Percentiles rank a stretch among this genome's conserved stretches.
These are phyloP conservation scores for Ceratocystis harringtonii DNA, from an alignment of 2,329 filamentous ascomycete species.

Conservation along the genomic window DNA sequence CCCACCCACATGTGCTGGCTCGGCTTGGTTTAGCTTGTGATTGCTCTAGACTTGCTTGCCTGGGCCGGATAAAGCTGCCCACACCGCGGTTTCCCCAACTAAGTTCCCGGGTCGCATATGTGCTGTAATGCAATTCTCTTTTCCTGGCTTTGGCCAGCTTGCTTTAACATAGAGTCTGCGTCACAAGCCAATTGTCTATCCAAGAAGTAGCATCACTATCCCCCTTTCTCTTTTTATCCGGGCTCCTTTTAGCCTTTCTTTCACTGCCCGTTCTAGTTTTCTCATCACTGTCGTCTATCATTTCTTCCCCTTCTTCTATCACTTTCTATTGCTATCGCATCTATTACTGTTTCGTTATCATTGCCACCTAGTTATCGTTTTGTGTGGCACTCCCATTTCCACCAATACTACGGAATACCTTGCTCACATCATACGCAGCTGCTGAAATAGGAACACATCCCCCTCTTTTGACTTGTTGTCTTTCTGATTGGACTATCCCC, in stretches of 20 bases:
- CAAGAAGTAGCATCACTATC: not conserved
- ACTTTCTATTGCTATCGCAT: not conserved
- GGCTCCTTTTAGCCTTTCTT: not conserved
- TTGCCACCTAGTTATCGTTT: not conserved
- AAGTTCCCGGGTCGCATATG: not conserved
- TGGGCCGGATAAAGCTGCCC: not conserved
- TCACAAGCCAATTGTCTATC: not conserved
- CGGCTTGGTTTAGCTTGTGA: conserved; percentile 4
- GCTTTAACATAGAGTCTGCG: not conserved
- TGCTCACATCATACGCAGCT: conserved; percentile 15
- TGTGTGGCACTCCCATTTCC: not conserved
- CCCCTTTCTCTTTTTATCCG: not conserved
- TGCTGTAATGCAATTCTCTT: too few species aligned
- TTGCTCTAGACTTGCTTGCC: not conserved
- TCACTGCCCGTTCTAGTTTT: not conserved
- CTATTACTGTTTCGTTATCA: not conserved
- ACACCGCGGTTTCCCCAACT: conserved; percentile 14
- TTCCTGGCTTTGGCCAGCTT: not conserved
- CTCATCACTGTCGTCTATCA: not conserved
- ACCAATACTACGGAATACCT: conserved; percentile 5
- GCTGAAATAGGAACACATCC: conserved; percentile 14
- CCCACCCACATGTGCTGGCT: not conserved
- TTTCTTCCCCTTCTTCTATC: not conserved
- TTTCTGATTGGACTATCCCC: not conserved
- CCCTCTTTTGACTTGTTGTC: conserved; percentile 11